Evolutionary conservation across 2,329 filamentous ascomycete genomes (phyloP).

Genomic region (Metarhizium anisopliae): DNA sequence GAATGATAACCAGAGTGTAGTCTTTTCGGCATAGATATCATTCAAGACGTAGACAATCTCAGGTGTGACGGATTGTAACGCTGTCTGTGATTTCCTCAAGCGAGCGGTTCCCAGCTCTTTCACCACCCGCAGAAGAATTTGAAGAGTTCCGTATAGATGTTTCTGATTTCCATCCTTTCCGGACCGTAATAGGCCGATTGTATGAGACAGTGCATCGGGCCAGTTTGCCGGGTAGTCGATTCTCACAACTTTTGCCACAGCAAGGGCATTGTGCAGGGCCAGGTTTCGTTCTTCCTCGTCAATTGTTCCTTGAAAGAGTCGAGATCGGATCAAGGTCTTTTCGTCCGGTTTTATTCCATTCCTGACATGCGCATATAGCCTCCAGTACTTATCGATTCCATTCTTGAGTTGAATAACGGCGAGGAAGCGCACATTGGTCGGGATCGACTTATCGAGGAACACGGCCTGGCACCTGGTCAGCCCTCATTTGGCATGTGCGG

Average conservation of each 20-base stretch:
- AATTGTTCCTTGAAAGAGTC: conserved; percentile 67
- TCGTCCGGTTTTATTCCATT: conserved; percentile 67
- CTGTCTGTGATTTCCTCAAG: conserved; percentile 63
- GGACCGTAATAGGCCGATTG: conserved; percentile 56
- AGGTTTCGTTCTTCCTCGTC: conserved; percentile 67
- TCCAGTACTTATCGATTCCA: conserved; percentile 92
- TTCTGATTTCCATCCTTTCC: conserved; percentile 45
- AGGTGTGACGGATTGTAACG: conserved; percentile 68
- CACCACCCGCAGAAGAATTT: conserved; percentile 74
- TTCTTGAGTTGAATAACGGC: conserved; percentile 94
- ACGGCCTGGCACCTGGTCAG: conserved; percentile 45
- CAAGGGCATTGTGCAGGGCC: conserved; percentile 79
- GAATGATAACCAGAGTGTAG: conserved; percentile 57
- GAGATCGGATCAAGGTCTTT: conserved; percentile 65
- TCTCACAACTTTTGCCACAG: conserved; percentile 78
- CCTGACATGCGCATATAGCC: conserved; percentile 44
- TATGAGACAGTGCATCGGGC: conserved; percentile 52
- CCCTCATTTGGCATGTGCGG: background rate
- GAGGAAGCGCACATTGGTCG: conserved; percentile 73
- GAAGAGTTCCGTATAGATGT: conserved; percentile 62
- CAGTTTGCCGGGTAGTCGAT: conserved; percentile 87
- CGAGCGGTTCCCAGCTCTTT: conserved; percentile 84
- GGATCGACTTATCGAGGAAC: conserved; percentile 71
- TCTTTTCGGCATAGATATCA: conserved; percentile 68
- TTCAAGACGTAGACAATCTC: conserved; percentile 76